Evolutionary conservation across 2,329 filamentous ascomycete species (phyloP).

Genomic region (Aspergillus sojae): DNA sequence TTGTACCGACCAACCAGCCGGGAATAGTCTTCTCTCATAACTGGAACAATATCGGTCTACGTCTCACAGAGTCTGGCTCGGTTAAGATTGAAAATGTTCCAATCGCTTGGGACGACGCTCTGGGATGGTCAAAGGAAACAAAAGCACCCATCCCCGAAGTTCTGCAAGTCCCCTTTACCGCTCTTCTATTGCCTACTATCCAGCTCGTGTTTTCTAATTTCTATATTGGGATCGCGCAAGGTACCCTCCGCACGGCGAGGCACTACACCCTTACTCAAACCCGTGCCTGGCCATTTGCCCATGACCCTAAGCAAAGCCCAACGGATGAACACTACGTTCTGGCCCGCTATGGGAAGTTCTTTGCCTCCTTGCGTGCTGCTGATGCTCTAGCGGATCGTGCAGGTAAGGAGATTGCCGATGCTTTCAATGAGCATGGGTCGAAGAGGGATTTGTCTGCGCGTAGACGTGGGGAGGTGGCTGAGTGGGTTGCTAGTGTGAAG

Average conservation of each 20-base stretch:
- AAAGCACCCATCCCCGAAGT: slow-evolving; percentile 56
- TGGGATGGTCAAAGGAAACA: slow-evolving; percentile 59
- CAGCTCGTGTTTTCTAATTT: slow-evolving; percentile 69
- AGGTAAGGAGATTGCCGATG: slow-evolving; percentile 50
- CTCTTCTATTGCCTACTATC: slow-evolving; percentile 64
- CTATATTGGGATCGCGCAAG: slow-evolving; percentile 65
- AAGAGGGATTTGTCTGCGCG: slow-evolving; percentile 53
- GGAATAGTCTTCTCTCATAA: slow-evolving; percentile 60
- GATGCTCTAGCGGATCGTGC: slow-evolving; percentile 62
- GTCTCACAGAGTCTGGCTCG: slow-evolving; percentile 65
- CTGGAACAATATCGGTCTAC: slow-evolving; percentile 67
- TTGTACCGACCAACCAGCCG: slow-evolving; percentile 60
- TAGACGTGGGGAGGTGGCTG: slow-evolving; percentile 62
- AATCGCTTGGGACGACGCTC: slow-evolving; percentile 62
- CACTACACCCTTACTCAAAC: slow-evolving; percentile 54
- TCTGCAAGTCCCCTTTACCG: slow-evolving; percentile 58
- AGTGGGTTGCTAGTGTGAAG: slow-evolving; percentile 65
- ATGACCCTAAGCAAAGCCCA: slow-evolving; percentile 61
- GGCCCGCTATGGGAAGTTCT: slow-evolving; percentile 65
- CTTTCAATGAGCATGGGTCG: slow-evolving; percentile 50
- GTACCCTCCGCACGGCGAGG: slow-evolving; percentile 62
- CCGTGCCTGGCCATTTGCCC: slow-evolving; percentile 65
- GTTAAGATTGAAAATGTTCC: slow-evolving; percentile 62
- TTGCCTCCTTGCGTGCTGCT: slow-evolving; percentile 63
- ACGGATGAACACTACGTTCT: slow-evolving; percentile 69